Percentiles rank a stretch among this genome's conserved stretches.
These are phyloP conservation scores for Ilyonectria robusta DNA, from an alignment of 2,329 filamentous ascomycete genomes.

Conservation along the genomic window DNA sequence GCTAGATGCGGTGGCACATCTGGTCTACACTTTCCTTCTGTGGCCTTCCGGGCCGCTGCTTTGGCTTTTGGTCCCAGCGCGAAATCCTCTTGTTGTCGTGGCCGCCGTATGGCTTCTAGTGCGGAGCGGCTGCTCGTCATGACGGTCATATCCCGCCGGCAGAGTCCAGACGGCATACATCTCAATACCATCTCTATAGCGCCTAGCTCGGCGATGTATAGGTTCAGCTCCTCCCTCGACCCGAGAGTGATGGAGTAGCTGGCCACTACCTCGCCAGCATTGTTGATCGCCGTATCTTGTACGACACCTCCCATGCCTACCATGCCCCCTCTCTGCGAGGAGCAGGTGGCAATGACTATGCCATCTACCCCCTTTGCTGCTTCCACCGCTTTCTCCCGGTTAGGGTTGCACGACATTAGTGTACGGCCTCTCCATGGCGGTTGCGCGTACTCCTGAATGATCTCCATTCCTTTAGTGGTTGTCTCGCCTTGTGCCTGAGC, in stretches of 20 bases:
- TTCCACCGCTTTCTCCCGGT: neutral
- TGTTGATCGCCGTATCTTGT: neutral
- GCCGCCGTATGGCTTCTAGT: too few species aligned
- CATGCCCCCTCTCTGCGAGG: neutral
- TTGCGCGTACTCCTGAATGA: neutral
- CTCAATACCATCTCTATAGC: too few species aligned
- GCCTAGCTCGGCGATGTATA: neutral
- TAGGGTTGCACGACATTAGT: neutral
- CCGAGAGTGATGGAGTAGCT: neutral
- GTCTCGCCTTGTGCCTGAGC: neutral
- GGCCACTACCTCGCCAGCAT: neutral
- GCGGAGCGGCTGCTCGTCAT: too few species aligned
- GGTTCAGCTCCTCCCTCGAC: neutral
- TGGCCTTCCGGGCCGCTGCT: too few species aligned
- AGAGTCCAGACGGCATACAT: too few species aligned
- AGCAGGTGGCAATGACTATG: neutral
- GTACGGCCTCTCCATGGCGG: neutral
- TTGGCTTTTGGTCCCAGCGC: too few species aligned
- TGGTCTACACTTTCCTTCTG: too few species aligned
- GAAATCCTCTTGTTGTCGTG: too few species aligned
- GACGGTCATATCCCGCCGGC: too few species aligned
- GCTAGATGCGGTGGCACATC: too few species aligned
- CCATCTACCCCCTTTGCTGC: neutral
- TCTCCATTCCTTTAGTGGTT: neutral
- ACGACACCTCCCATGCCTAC: neutral